Evolutionary conservation across 2,329 filamentous ascomycete genomes (phyloP), one percentile per base, ranked within the genome.

Genomic region (Cladosporium sp.): DNA sequence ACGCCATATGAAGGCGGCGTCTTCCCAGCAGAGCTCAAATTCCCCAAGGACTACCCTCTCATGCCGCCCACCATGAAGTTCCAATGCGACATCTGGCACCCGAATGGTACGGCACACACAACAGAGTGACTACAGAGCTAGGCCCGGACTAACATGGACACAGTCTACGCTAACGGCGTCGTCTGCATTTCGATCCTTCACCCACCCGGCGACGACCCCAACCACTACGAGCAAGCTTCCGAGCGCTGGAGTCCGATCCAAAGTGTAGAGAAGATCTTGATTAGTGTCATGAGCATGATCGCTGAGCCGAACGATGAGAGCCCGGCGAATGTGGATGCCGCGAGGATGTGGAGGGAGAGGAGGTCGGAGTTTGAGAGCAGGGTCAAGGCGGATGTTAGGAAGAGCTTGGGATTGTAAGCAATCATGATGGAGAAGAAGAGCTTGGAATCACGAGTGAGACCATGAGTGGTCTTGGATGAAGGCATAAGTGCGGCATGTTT

Each of bases 181-280:
- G 95, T 98, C 72, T 98, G 94, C 82, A 98, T 98, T 75, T 96
- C 92, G n/a, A 98, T 98, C 81, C 88, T 98, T 2, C 94, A 98
- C 79, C 90, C 94, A 3, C 94, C 94, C 2, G 94, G 95, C 74
- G 94, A 98, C 80, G 94, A 98, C 79, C 95, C 95, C 64, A 97
- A 97, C 82, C 93, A 97, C 83, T 98, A 98, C 85, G 94, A 98
- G 80, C 91, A 94, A 73, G 94, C 95, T 8, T 93, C 91, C 1
- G 95, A 98, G 82, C 89, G 94, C 69, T 98, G 94, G 94, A 94
- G 91, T 31, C 94, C 94, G 14, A 97, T 98, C 69, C 95, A 98
- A 82, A 95, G 91, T 67, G 94, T 97, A 71, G 95, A 98, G 81
- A 98, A 97, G 84, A 98, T 98, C 72, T 84, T 98, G 71, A 93